Evolutionary conservation across 768 basidiomycete genomes (phyloP), one percentile per base, ranked within the genome.

Genomic region (Suillus discolor): DNA sequence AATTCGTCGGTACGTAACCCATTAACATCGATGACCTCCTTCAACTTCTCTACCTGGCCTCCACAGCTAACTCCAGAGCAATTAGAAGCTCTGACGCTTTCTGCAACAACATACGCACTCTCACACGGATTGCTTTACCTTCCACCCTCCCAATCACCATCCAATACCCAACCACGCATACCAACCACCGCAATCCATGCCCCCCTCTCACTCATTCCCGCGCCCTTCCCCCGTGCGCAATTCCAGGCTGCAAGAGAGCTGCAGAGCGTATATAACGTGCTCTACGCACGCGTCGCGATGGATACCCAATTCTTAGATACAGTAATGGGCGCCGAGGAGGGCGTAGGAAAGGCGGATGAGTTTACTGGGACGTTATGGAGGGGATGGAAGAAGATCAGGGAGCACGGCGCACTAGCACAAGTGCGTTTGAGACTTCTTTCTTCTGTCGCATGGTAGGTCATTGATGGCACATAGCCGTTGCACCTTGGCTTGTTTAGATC

Each of bases 401-500:
- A 91, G 23, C 84, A 89, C 55, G 88, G 88, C 0, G 70, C 85
- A 5, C 45, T 3, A 34, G 77, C 75, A 4, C 88, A 89, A 83
- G 88, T 89, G 57, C 62, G 81, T 67, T 25, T 39, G 6, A 38
- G 31, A 51, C 66, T 16, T 47, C 25, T 47, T 5, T 5, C 13
- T 42, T n/a, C 6, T 39, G 11, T 60, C 13, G 45, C 8, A 15
- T 61, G 20, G 6, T 9, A 12, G 61, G 38, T 25, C n/a, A 44
- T 61, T 70, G 16, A 65, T 71, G 67, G 60, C 62, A 28, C 9
- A 0, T 65, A 98, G 96, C 86, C 87, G 0, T 79, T 93, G 55
- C 92, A 97, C 66, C 85, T 99, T 6, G 96, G 96, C 23, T 78
- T 99, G 23, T 97, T 97, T 79, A 85, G 97, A 63, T 97, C 96